Conservation (phyloP, 202 grass and related monocot genomes). For the Panicum hallii region DNA sequence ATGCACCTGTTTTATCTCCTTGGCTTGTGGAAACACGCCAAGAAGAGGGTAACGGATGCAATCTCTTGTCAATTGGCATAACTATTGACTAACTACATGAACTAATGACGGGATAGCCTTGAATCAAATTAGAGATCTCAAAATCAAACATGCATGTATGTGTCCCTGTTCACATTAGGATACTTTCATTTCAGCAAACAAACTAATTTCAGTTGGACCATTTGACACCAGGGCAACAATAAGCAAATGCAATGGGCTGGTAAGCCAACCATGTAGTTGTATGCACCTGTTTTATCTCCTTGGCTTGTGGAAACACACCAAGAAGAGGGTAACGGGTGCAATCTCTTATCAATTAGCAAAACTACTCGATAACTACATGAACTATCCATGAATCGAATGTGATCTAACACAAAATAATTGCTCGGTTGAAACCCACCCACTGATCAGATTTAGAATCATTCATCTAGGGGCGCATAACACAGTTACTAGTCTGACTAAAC, state of each 20-base stretch:
- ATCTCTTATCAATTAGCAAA: background rate
- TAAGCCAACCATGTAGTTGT: slow-evolving; percentile 59
- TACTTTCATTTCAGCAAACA: background rate
- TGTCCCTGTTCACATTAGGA: background rate
- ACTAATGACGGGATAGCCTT: background rate
- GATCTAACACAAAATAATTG: background rate
- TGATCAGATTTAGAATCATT: background rate
- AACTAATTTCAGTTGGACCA: slow-evolving; percentile 51
- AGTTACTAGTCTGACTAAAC: background rate
- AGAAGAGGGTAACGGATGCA: slow-evolving; percentile 59
- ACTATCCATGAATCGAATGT: background rate
- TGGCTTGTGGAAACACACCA: background rate
- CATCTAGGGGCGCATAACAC: background rate
- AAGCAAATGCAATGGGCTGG: slow-evolving; percentile 59
- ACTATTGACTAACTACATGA: background rate
- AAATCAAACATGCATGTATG: background rate
- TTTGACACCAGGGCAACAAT: slow-evolving; percentile 71
- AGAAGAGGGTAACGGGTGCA: slow-evolving; percentile 59
- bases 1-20: slow-evolving; percentile 60
- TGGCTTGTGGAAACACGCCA: background rate
- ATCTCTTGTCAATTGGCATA: background rate
- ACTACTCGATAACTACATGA: background rate
- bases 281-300: slow-evolving; percentile 60
- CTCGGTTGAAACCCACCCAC: background rate
- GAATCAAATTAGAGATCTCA: background rate